Conservation (phyloP, 371 early-diverging fungal species). For the Saksenaea oblongispora region DNA sequence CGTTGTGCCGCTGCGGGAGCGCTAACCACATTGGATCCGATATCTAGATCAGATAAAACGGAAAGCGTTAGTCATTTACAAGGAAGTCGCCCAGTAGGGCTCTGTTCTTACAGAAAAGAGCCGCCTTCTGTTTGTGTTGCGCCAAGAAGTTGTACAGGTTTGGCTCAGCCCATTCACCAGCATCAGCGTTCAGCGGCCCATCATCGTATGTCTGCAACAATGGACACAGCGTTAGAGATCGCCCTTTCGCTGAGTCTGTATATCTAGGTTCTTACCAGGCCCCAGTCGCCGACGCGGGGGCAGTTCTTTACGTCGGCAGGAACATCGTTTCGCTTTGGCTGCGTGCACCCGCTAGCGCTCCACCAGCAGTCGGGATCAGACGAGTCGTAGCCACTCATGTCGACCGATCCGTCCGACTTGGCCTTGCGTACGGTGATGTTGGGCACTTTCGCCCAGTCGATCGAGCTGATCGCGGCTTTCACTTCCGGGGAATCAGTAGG, state of each 20-base stretch:
- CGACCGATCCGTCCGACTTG: slow-evolving; percentile 13
- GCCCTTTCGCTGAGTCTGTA: no score
- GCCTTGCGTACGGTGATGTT: slow-evolving; percentile 28
- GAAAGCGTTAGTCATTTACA: not conserved
- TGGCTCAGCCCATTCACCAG: slow-evolving; percentile 25
- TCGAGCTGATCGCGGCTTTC: slow-evolving; percentile 28
- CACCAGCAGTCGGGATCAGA: slow-evolving; percentile 29
- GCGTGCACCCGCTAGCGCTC: slow-evolving; percentile 19
- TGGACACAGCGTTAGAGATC: no score
- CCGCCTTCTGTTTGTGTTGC: slow-evolving; percentile 18
- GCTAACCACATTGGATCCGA: slow-evolving; percentile 50
- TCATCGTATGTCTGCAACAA: slow-evolving; percentile 23
- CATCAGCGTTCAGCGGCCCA: slow-evolving; percentile 20
- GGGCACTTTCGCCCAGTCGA: slow-evolving; percentile 48
- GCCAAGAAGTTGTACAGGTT: slow-evolving; percentile 31
- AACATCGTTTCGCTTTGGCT: slow-evolving; percentile 16
- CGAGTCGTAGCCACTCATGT: slow-evolving; percentile 19
- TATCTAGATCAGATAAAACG: slow-evolving; percentile 9
- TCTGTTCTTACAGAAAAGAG: slow-evolving; percentile 15
- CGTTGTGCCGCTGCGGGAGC: slow-evolving; percentile 48
- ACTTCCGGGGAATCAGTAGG: slow-evolving; percentile 32
- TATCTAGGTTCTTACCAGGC: slow-evolving; percentile 10
- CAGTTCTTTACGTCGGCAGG: slow-evolving; percentile 24
- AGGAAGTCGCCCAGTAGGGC: not conserved
- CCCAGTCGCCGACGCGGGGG: slow-evolving; percentile 21